Conservation (phyloP, 2,329 filamentous ascomycete species). For the Alternaria sp. region DNA sequence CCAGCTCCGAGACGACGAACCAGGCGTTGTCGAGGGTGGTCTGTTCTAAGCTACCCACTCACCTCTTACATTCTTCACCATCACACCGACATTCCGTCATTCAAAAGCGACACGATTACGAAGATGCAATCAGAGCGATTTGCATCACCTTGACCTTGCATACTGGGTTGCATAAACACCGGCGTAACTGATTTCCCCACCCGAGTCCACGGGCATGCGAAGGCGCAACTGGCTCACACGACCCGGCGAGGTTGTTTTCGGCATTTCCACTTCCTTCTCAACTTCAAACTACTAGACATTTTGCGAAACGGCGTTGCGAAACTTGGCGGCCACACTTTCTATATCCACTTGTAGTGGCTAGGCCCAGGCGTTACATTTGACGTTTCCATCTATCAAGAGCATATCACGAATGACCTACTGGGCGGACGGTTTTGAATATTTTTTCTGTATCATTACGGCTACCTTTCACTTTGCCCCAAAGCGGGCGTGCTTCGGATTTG, state of each 20-base stretch:
- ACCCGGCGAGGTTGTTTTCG: slow-evolving; percentile 34
- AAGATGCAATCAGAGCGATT: slow-evolving; percentile 41
- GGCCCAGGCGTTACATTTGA: slow-evolving; percentile 12
- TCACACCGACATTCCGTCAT: slow-evolving; percentile 8
- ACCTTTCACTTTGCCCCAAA: slow-evolving; percentile 12
- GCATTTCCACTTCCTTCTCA: slow-evolving; percentile 10
- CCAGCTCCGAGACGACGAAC: slow-evolving; percentile 45
- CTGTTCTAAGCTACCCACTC: slow-evolving; percentile 30
- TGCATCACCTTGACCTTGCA: slow-evolving; percentile 38
- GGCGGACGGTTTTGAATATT: slow-evolving; percentile 24
- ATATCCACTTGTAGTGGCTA: slow-evolving; percentile 20
- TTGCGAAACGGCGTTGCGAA: slow-evolving; percentile 29
- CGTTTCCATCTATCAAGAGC: slow-evolving; percentile 17
- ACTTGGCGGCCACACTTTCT: slow-evolving; percentile 18
- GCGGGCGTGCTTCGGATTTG: not conserved
- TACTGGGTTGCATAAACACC: slow-evolving; percentile 42
- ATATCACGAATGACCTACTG: slow-evolving; percentile 25
- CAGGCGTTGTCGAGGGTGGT: slow-evolving; percentile 45
- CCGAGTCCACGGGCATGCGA: slow-evolving; percentile 30
- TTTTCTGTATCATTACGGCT: slow-evolving; percentile 18
- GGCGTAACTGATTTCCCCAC: slow-evolving; percentile 37
- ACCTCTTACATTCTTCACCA: not conserved
- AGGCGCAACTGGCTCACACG: slow-evolving; percentile 39
- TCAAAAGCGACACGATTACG: slow-evolving; percentile 38
- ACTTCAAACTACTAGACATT: slow-evolving; percentile 27